Conservation (phyloP, 768 basidiomycete species). For the Leccinum uliginosum region DNA sequence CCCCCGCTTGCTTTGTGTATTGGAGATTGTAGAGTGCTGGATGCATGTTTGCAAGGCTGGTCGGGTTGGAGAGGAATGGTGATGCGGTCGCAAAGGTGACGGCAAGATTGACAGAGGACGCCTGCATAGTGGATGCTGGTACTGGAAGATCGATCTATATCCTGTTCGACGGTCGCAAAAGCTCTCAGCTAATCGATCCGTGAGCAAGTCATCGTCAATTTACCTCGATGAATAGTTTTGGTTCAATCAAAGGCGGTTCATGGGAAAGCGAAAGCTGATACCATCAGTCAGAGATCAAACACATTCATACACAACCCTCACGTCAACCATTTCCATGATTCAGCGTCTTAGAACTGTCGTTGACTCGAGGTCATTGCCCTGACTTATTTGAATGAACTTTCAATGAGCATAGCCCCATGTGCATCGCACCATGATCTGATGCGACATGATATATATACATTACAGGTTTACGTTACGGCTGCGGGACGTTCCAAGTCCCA, state of each 20-base stretch:
- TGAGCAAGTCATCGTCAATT: not conserved
- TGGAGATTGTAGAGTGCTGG: constrained; percentile 21
- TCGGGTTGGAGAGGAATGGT: constrained; percentile 20
- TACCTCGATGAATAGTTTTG: not conserved
- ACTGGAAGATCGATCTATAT: not conserved
- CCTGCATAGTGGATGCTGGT: constrained; percentile 3
- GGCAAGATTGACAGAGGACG: constrained; percentile 20
- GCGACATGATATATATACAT: not conserved
- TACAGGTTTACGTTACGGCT: not conserved
- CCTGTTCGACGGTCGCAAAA: not conserved
- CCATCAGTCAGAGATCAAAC: not conserved
- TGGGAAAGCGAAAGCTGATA: not conserved
- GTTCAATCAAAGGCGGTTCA: not conserved
- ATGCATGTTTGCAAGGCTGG: constrained; percentile 18
- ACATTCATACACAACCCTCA: not conserved
- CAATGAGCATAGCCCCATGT: not conserved
- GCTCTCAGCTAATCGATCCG: not conserved
- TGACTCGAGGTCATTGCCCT: not conserved
- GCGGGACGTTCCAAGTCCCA: not conserved
- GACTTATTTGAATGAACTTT: not conserved
- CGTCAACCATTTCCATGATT: not conserved
- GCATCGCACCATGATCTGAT: not conserved
- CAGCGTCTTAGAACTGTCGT: not conserved
- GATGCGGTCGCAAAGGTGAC: constrained; percentile 28
- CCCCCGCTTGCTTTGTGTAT: constrained; percentile 20